Evolutionary conservation across 768 basidiomycete species (phyloP).

Genomic region (Serpula lacrymans): DNA sequence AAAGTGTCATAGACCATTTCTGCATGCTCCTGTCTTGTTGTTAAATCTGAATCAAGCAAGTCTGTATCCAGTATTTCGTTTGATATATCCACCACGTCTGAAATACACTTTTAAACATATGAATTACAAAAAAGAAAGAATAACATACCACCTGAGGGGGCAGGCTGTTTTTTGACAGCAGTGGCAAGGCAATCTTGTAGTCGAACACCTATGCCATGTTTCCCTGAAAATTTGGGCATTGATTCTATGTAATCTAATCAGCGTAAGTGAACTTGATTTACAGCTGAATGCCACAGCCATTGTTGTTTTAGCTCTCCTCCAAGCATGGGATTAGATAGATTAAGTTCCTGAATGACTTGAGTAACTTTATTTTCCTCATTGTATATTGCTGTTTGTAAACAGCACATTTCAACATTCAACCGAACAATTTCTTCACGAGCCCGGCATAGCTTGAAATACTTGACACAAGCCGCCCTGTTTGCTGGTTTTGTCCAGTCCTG

Average conservation of each 20-base stretch:
- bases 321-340: not conserved
- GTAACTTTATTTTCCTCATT: conserved; percentile 14
- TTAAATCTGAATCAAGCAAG: too few species aligned
- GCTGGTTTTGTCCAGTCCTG: conserved; percentile 6
- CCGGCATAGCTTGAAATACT: conserved; percentile 6
- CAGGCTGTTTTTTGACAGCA: too few species aligned
- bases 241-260: conserved; percentile 5
- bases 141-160: too few species aligned
- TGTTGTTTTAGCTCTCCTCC: conserved; percentile 2
- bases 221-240: not conserved
- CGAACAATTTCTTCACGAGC: conserved; percentile 7
- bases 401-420: conserved; percentile 6
- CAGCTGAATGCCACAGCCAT: not conserved
- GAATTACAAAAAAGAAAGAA: too few species aligned
- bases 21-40: too few species aligned
- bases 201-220: not conserved
- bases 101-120: too few species aligned
- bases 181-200: too few species aligned
- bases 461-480: not conserved
- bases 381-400: conserved; percentile 8
- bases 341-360: not conserved
- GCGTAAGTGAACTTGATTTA: conserved; percentile 7
- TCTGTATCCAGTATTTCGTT: too few species aligned
- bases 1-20: too few species aligned
- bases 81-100: too few species aligned